Base-by-base conservation (phyloP, 495 filamentous ascomycete genomes). In the Lophium mytilinum region DNA sequence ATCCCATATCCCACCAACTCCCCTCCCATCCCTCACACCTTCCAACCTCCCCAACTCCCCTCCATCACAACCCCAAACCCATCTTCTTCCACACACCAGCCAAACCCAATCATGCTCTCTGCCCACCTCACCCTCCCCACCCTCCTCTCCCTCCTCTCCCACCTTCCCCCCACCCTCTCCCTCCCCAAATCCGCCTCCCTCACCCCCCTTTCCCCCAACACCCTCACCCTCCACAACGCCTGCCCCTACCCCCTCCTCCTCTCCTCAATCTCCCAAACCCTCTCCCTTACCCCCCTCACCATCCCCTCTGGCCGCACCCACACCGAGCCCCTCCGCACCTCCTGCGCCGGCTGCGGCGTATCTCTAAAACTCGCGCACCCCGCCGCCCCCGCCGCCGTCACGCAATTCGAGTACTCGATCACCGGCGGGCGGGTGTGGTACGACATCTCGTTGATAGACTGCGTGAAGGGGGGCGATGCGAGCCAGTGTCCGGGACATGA, bases 391-490 rank as follows among this genome's bases (percentile, higher is more conserved):
- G 36, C 39, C 19, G 50, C 36, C 30, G 49, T 56, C 42, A 56
- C 54, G 11, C 42, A 56, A 30, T 56, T 56, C 43, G 54, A 56
- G 21, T 56, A 56, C 43, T 21, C 42, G 17, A 14, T 56, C 43
- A 34, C 43, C 9, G 54, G 46, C 12, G 37, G 18, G 10, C 24
- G 24, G 24, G 30, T 56, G 4, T 56, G 45, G 43, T 56, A 56
- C 54, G 54, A 56, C 33, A 56, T 56, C 36, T 49, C 43, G 12
- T 34, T 56, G n/a, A 56, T 56, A n/a, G 42, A 56, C 43, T 56
- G 54, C 45, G 54, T 37, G n/a, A 41, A 37, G 18, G 54, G 54
- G 33, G 0, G 49, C 7, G 54, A 56, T 39, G 54, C 42, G n/a
- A 18, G 19, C 8, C 7, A 18, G 18, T 56, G 54, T 42, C 42